Conservation (phyloP, 345 rosid species). For the Schrenkiella parvula region DNA sequence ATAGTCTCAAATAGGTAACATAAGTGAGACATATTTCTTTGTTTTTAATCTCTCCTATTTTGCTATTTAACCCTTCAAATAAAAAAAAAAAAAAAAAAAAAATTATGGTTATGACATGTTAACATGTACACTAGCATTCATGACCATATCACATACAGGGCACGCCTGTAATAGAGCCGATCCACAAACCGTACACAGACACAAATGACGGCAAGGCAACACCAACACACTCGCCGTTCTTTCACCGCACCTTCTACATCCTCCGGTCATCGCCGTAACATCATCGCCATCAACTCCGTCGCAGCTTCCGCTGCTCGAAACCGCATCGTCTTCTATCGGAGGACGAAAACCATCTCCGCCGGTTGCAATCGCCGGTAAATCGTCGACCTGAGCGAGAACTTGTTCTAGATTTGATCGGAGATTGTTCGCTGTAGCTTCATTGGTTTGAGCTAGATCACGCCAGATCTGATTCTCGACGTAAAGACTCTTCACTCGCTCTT, state of each 20-base stretch:
- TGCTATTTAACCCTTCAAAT: conserved; percentile 33
- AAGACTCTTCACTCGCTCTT: conserved; percentile 60
- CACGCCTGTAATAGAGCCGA: conserved; percentile 43
- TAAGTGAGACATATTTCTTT: not conserved
- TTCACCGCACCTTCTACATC: conserved; percentile 59
- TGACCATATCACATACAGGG: conserved; percentile 48
- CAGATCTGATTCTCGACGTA: conserved; percentile 64
- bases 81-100: not conserved
- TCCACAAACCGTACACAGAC: conserved; percentile 71
- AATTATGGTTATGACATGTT: conserved; percentile 42
- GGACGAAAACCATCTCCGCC: conserved; percentile 37
- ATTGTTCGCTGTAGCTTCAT: conserved; percentile 66
- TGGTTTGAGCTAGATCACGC: conserved; percentile 65
- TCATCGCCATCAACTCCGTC: conserved; percentile 23
- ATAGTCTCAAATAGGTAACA: not conserved
- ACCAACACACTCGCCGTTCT: conserved; percentile 64
- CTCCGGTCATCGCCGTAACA: conserved; percentile 10
- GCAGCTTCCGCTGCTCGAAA: conserved; percentile 67
- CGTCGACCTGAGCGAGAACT: conserved; percentile 61
- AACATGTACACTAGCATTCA: conserved; percentile 64
- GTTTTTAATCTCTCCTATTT: conserved; percentile 39
- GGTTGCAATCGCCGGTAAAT: conserved; percentile 20
- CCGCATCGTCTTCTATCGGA: conserved; percentile 44
- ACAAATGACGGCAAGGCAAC: conserved; percentile 83
- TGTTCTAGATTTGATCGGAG: conserved; percentile 59